Evolutionary conservation across 768 basidiomycete genomes (phyloP).

Genomic region (Pleurotus salmoneostramineus): DNA sequence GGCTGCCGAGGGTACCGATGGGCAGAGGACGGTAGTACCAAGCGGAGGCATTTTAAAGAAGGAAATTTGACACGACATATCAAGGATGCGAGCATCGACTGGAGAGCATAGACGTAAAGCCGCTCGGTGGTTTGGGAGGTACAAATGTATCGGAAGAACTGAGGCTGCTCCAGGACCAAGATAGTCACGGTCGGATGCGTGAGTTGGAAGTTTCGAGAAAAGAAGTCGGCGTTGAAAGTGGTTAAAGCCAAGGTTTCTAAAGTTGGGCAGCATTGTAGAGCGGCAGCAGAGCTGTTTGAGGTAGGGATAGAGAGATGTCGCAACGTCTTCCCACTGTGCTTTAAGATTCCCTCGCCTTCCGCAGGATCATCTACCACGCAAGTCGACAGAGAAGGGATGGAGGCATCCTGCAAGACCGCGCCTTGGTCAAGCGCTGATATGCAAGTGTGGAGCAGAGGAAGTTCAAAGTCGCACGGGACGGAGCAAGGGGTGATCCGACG

Average conservation of each 20-base stretch:
- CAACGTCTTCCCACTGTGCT: not conserved
- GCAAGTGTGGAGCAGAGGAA: slow-evolving; percentile 19
- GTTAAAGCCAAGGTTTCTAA: not conserved
- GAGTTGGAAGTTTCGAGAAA: not conserved
- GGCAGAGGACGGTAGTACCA: not conserved
- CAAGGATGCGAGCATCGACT: not conserved
- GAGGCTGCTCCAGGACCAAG: not conserved
- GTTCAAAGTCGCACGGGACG: not conserved
- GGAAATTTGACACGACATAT: not conserved
- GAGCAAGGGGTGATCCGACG: not conserved
- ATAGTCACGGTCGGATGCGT: not conserved
- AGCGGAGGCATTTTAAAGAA: not conserved
- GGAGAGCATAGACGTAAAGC: not conserved
- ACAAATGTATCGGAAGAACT: slow-evolving; percentile 2
- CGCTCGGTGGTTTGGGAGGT: not conserved
- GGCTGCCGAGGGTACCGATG: not conserved
- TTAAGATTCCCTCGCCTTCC: not conserved
- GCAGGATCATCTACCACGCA: not conserved
- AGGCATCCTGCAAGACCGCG: not conserved
- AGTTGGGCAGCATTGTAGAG: not conserved
- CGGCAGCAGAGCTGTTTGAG: too few relatives aligned
- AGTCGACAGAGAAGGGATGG: slow-evolving; percentile 7
- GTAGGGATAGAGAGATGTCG: not conserved
- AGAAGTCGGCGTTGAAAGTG: not conserved
- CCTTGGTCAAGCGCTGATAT: slow-evolving; percentile 9